Evolutionary conservation across 2,329 filamentous ascomycete genomes (phyloP).

Genomic region (Chrysoporthe puriensis): DNA sequence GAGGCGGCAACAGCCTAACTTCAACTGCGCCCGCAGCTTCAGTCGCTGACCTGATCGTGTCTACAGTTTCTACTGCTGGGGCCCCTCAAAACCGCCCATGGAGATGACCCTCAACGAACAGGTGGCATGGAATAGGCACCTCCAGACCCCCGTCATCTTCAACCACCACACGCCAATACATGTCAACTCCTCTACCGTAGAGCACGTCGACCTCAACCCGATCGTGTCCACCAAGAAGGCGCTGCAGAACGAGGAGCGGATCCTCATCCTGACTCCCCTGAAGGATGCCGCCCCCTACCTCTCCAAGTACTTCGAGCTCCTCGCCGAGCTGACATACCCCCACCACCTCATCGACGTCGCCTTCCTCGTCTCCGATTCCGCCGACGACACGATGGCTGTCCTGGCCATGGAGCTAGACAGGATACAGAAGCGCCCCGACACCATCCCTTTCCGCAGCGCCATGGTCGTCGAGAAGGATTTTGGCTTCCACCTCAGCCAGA

Average conservation of each 20-base stretch:
- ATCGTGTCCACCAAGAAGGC: constrained; percentile 82
- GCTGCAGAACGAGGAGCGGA: constrained; percentile 77
- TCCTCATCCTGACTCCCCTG: constrained; percentile 90
- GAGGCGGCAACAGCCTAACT: constrained; percentile 5
- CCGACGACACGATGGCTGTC: constrained; percentile 88
- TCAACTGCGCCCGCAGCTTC: not conserved
- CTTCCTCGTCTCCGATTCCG: constrained; percentile 91
- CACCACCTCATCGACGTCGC: constrained; percentile 93
- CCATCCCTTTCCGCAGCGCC: constrained; percentile 82
- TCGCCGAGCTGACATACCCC: constrained; percentile 88
- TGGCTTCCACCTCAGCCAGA: constrained; percentile 72
- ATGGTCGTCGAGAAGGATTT: constrained; percentile 93
- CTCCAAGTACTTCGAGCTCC: constrained; percentile 88
- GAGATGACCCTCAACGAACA: constrained; percentile 92
- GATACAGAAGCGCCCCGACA: constrained; percentile 79
- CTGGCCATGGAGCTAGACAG: constrained; percentile 84
- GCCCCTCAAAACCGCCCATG: constrained; percentile 92
- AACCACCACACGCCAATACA: constrained; percentile 90
- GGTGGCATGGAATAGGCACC: constrained; percentile 83
- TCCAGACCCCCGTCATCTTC: constrained; percentile 92
- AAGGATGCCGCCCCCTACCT: constrained; percentile 85
- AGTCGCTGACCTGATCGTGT: constrained; percentile 15
- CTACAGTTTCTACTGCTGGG: constrained; percentile 93
- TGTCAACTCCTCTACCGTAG: constrained; percentile 79
- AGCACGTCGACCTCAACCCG: constrained; percentile 81